Evolutionary conservation across 1,139 yeast genomes (phyloP), one percentile per base, ranked within the genome.

Genomic region (Ogataea hybrid): DNA sequence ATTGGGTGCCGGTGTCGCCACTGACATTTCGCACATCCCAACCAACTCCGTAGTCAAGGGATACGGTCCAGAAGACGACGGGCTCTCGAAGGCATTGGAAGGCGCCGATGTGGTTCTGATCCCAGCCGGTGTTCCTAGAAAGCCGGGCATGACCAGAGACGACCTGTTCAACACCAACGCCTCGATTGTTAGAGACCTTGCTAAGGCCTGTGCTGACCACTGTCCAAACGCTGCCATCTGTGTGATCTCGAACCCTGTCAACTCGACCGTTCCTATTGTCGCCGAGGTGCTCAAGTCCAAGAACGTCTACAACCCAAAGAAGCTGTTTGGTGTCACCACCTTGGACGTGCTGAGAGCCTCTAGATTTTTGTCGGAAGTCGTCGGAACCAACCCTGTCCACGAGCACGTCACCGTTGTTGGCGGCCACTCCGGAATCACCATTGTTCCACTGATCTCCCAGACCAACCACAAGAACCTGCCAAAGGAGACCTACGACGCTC

Each of bases 71-170:
- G 96, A 88, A 61, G 80, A 82, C 61, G 82, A 81, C 46, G 97
- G 95, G 41, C 76, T 92, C 61, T 77, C 80, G 57, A 68, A 70
- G 45, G 87, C 97, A 41, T 75, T 92, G 58, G 75, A 79, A 53
- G 92, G 79, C 53, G 75, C 96, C 39, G 94, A 92, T 61, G 81
- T 92, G 54, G 95, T 92, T 47, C 75, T 92, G 56, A 90, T 92
- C 67, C 97, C 98, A 59, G 98, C 98, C 46, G 98, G 98, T 71
- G 96, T 92, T 46, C 98, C 98, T 70, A 86, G 98, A 77, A 92
- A 92, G 76, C 97, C 97, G 53, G 97, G 97, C 64, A 90, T 90
- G 97, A 89, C 97, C 60, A 80, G 95, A 77, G 98, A 92, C 67
- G 98, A 92, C 65, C 78, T 92, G 64, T 92, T 92, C 83, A 87